These are phyloP conservation scores for Biscogniauxia sp. DNA, from an alignment of 2,329 filamentous ascomycete species.

Conservation along the genomic window DNA sequence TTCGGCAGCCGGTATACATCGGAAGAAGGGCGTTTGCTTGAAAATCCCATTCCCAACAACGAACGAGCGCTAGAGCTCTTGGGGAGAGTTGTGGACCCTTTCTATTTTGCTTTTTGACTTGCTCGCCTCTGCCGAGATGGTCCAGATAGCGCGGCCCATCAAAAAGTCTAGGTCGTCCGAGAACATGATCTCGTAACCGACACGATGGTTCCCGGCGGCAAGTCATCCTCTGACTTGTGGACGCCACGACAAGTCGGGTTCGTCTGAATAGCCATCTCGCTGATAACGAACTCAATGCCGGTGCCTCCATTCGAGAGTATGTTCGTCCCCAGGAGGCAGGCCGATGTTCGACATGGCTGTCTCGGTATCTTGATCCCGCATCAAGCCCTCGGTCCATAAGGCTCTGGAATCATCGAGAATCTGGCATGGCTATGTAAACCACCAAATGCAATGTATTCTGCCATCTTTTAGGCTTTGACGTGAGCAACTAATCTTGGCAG, in stretches of 20 bases:
- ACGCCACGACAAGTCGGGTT: neutral
- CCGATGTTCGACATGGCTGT: neutral
- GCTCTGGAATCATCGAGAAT: neutral
- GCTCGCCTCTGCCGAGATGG: neutral
- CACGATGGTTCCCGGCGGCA: neutral
- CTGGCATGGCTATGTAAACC: neutral
- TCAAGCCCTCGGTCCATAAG: neutral
- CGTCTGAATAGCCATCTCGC: neutral
- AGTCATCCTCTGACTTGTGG: too few species aligned
- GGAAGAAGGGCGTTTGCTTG: neutral
- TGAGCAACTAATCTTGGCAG: neutral
- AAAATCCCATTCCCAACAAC: neutral
- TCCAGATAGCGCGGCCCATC: neutral
- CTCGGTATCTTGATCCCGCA: neutral
- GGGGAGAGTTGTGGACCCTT: neutral
- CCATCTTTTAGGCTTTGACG: neutral
- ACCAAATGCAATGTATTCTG: neutral
- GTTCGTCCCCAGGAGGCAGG: neutral
- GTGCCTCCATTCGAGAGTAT: neutral
- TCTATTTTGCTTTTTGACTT: neutral
- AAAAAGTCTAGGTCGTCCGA: neutral
- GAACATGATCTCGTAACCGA: neutral
- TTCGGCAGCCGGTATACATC: neutral
- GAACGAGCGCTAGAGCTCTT: neutral
- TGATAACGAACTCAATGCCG: neutral